phyloP scores from a whole-genome alignment of 495 filamentous ascomycete species.

The Daldinia concentrica region DNA sequence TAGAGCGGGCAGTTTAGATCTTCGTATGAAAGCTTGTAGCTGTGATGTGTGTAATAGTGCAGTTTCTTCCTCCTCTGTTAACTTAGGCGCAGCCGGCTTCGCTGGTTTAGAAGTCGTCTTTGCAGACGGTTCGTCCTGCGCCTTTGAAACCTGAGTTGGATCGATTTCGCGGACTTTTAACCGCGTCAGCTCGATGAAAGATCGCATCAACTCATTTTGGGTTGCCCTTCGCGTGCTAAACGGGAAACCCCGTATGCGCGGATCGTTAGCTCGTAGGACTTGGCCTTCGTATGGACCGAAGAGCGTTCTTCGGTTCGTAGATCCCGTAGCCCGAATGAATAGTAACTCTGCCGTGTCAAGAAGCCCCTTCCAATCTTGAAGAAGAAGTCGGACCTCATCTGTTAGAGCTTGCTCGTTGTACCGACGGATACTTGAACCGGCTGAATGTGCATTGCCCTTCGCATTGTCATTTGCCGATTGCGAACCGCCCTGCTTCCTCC shows the following conservation, averaged over 20 bases:
- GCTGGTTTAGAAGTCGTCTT: constrained; percentile 60
- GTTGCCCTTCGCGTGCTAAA: constrained; percentile 96
- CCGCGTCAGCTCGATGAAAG: constrained; percentile 90
- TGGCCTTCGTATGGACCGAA: constrained; percentile 93
- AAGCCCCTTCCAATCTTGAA: constrained; percentile 81
- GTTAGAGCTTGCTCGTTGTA: constrained; percentile 92
- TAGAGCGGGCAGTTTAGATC: constrained; percentile 87
- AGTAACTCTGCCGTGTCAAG: constrained; percentile 84
- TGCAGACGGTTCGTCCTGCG: constrained; percentile 45
- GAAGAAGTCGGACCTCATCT: constrained; percentile 80
- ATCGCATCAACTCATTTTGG: constrained; percentile 90
- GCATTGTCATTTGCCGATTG: constrained; percentile 92
- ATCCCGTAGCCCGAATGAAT: constrained; percentile 90
- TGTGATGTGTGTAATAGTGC: constrained; percentile 84
- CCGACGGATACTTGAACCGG: constrained; percentile 85
- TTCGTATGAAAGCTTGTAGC: constrained; percentile 84
- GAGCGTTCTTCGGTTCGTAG: constrained; percentile 81
- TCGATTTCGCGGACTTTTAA: constrained; percentile 80
- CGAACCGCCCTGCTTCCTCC: constrained; percentile 93
- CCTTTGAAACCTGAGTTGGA: constrained; percentile 64
- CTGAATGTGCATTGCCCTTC: constrained; percentile 92
- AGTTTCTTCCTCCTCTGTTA: constrained; percentile 83
- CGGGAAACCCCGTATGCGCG: constrained; percentile 86
- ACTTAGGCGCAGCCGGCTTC: constrained; percentile 60
- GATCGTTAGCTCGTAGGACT: constrained; percentile 81